A percentile compares a stretch with the other conserved stretches of the same genome.
Conservation (phyloP, 352 stramenopile genomes). For the Phytopythium litorale region DNA sequence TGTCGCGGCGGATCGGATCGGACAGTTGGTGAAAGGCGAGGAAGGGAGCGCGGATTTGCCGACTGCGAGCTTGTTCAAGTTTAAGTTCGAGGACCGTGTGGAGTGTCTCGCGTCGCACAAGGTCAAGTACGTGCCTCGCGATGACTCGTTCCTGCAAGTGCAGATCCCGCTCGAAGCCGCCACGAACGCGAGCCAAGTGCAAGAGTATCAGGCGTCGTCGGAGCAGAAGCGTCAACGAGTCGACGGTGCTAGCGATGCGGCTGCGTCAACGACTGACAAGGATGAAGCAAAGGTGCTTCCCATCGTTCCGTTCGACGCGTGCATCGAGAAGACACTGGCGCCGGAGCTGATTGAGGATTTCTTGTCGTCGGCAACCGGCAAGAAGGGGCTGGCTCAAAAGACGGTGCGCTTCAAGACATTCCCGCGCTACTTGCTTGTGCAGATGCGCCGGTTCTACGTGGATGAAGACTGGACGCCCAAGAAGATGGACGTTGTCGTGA, state of each 20-base stretch:
- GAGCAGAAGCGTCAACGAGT: conserved; percentile 87
- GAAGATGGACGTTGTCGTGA: conserved; percentile 97
- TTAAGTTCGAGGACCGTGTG: conserved; percentile 84
- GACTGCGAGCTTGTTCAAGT: conserved; percentile 92
- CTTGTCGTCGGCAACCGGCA: conserved; percentile 64
- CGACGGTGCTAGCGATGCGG: conserved; percentile 4
- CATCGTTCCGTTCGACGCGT: conserved; percentile 92
- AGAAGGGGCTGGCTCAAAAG: conserved; percentile 78
- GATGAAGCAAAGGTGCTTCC: conserved; percentile 84
- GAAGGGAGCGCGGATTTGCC: conserved; percentile 29
- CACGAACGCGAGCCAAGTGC: conserved; percentile 82
- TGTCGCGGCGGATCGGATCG: conserved; percentile 42
- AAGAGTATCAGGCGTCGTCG: conserved; percentile 74
- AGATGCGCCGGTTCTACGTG: conserved; percentile 97
- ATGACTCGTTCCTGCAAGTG: conserved; percentile 80
- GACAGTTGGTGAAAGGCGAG: conserved; percentile 33
- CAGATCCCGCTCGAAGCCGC: conserved; percentile 87
- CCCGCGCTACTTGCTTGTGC: conserved; percentile 95
- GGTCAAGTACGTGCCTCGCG: conserved; percentile 85
- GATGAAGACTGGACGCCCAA: conserved; percentile 95
- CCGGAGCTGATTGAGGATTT: conserved; percentile 93
- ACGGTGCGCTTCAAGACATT: conserved; percentile 92
- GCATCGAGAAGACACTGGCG: conserved; percentile 90
- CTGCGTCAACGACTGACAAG: conserved; percentile 13
- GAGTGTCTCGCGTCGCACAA: conserved; percentile 69